Percentiles rank a stretch among this genome's conserved stretches.
Evolutionary conservation across 1,139 yeast genomes (phyloP).

Genomic region (Candida tetrigidarum): DNA sequence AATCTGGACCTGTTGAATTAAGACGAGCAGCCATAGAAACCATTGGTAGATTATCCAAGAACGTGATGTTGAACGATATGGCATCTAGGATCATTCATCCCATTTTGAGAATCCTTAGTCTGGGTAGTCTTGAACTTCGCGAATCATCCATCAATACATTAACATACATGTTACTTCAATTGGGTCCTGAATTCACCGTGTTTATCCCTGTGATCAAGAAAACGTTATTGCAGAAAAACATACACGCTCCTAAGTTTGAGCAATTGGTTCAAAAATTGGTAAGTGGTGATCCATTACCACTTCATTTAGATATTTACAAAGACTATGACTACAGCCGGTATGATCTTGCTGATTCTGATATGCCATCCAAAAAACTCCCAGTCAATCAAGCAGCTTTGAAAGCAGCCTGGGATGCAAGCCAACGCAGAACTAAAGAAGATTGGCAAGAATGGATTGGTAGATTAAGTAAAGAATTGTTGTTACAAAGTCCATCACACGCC

Average conservation of each 20-base stretch:
- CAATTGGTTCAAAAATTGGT: constrained; percentile 77
- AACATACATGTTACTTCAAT: constrained; percentile 75
- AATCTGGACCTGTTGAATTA: constrained; percentile 62
- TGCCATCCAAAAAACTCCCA: constrained; percentile 75
- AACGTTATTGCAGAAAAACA: constrained; percentile 62
- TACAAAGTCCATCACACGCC: constrained; percentile 95
- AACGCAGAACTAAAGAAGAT: constrained; percentile 88
- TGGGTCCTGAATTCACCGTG: constrained; percentile 84
- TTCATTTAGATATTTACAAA: constrained; percentile 70
- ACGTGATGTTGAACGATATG: constrained; percentile 81
- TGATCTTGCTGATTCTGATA: constrained; percentile 68
- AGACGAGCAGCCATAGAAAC: constrained; percentile 82
- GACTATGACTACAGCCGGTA: constrained; percentile 62
- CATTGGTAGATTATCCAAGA: constrained; percentile 78
- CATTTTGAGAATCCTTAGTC: constrained; percentile 67
- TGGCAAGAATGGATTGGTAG: constrained; percentile 99
- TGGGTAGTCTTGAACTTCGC: constrained; percentile 64
- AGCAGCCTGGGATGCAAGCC: constrained; percentile 91
- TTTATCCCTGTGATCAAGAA: constrained; percentile 87
- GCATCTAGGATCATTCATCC: constrained; percentile 92
- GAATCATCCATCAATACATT: constrained; percentile 77
- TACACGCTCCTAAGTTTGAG: constrained; percentile 79
- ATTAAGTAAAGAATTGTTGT: constrained; percentile 80
- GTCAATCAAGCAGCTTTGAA: constrained; percentile 78
- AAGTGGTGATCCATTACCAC: constrained; percentile 90